phyloP scores from a whole-genome alignment of 2,329 filamentous ascomycete genomes.

The Neopestalotiopsis rosae region DNA sequence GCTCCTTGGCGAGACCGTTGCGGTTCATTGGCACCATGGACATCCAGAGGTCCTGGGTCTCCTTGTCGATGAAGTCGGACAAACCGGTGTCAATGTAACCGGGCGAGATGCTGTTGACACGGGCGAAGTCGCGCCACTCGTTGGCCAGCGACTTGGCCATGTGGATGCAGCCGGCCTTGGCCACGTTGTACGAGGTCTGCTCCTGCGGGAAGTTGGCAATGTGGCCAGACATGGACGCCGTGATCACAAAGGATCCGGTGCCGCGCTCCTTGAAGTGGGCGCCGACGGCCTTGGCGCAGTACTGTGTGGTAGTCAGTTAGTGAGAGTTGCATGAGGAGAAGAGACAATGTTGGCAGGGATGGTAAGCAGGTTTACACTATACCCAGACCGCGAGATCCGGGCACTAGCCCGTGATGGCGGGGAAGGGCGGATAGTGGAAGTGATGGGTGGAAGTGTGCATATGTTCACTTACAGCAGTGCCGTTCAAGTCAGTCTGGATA shows the following conservation, averaged over 20 bases:
- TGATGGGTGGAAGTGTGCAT: too few species aligned
- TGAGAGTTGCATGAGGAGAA: background rate
- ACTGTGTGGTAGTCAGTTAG: slow-evolving; percentile 34
- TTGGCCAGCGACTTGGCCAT: slow-evolving; percentile 53
- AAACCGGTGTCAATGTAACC: slow-evolving; percentile 59
- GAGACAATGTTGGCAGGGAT: background rate
- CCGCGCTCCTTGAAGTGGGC: slow-evolving; percentile 66
- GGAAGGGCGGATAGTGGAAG: background rate
- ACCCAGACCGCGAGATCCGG: background rate
- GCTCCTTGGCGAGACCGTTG: slow-evolving; percentile 67
- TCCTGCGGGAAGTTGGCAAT: slow-evolving; percentile 70
- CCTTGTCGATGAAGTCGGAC: slow-evolving; percentile 47
- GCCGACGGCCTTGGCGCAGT: slow-evolving; percentile 65
- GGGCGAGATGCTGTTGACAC: slow-evolving; percentile 65
- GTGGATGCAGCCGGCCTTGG: slow-evolving; percentile 56
- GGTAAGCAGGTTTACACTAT: background rate
- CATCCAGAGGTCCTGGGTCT: slow-evolving; percentile 38
- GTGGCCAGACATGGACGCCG: slow-evolving; percentile 69
- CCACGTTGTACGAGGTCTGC: slow-evolving; percentile 66
- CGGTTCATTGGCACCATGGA: slow-evolving; percentile 47
- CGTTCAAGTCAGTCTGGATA: slow-evolving; percentile 64
- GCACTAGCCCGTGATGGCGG: background rate
- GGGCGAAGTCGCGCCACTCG: slow-evolving; percentile 68
- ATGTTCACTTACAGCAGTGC: slow-evolving; percentile 52
- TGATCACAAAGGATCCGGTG: slow-evolving; percentile 66